These are phyloP conservation scores for Emmonsiellopsis sp. DNA, from an alignment of 2,329 filamentous ascomycete genomes.

Conservation along the genomic window DNA sequence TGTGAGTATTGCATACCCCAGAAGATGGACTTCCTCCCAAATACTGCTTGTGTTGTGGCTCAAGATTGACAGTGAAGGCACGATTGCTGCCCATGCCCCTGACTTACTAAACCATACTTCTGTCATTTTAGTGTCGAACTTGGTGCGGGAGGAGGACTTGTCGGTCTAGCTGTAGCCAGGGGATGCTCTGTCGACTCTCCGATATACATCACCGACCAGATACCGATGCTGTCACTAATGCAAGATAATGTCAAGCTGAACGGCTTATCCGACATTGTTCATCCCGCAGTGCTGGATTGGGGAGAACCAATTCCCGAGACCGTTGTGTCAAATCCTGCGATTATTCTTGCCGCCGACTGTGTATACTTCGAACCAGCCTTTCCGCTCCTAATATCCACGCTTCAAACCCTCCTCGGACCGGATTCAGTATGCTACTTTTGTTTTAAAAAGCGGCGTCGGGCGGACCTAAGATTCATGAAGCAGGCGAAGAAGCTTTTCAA, in stretches of 20 bases:
- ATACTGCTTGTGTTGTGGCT: too few species aligned
- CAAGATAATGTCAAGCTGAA: conserved; percentile 80
- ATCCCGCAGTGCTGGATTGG: conserved; percentile 73
- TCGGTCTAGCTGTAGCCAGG: conserved; percentile 55
- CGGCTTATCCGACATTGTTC: conserved; percentile 52
- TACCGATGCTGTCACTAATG: conserved; percentile 79
- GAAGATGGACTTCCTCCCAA: neutral
- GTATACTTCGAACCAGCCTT: conserved; percentile 97
- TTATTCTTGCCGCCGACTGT: conserved; percentile 91
- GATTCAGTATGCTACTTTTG: conserved; percentile 72
- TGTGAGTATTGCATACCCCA: conserved; percentile 42
- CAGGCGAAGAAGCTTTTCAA: conserved; percentile 58
- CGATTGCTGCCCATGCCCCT: neutral
- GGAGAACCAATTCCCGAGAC: conserved; percentile 34
- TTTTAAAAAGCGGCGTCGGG: conserved; percentile 85
- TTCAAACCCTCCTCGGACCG: conserved; percentile 61
- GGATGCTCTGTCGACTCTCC: conserved; percentile 45
- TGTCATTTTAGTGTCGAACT: conserved; percentile 63
- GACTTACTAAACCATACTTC: conserved; percentile 9
- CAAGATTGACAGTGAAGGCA: neutral
- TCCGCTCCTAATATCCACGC: conserved; percentile 70
- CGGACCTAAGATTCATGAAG: conserved; percentile 67
- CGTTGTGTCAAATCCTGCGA: conserved; percentile 51
- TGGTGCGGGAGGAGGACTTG: conserved; percentile 82
- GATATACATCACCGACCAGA: conserved; percentile 80